These are phyloP conservation scores for Capsicum baccatum DNA, from an alignment of 257 asterid genomes.

Conservation along the genomic window DNA sequence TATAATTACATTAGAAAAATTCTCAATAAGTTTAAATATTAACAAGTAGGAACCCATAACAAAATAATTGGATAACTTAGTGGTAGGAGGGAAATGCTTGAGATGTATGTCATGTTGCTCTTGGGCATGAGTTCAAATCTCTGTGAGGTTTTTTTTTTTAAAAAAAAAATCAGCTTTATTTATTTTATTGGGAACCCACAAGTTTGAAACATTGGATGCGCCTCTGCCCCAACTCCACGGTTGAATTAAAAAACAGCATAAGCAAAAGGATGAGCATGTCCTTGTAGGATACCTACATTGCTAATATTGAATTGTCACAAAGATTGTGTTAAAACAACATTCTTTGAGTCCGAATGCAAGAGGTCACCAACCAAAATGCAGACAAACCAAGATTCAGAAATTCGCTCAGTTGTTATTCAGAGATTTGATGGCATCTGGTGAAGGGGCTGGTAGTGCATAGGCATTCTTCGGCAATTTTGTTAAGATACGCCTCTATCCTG, in stretches of 20 bases:
- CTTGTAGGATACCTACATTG: conserved; percentile 14
- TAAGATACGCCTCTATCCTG: conserved; percentile 45
- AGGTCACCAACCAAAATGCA: background rate
- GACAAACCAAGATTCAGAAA: conserved; percentile 27
- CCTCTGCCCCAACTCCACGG: background rate
- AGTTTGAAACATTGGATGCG: too few relatives aligned
- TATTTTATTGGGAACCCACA: too few relatives aligned
- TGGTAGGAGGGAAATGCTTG: too few relatives aligned
- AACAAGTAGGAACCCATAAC: too few relatives aligned
- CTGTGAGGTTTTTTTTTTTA: too few relatives aligned
- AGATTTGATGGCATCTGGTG: conserved; percentile 33
- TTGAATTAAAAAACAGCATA: conserved; percentile 16
- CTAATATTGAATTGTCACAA: background rate
- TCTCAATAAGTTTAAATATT: too few relatives aligned
- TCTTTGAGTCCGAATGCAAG: conserved; percentile 19
- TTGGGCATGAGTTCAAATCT: too few relatives aligned
- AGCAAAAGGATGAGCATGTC: background rate
- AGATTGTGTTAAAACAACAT: background rate
- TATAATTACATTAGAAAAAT: too few relatives aligned
- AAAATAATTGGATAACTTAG: too few relatives aligned
- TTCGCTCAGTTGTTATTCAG: conserved; percentile 29
- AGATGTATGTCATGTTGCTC: too few relatives aligned
- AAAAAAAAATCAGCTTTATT: too few relatives aligned
- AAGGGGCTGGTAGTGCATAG: conserved; percentile 55
- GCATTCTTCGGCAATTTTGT: conserved; percentile 59